Evolutionary conservation across 2,329 filamentous ascomycete species (phyloP).

Genomic region (Myriosclerotinia duriaeana): DNA sequence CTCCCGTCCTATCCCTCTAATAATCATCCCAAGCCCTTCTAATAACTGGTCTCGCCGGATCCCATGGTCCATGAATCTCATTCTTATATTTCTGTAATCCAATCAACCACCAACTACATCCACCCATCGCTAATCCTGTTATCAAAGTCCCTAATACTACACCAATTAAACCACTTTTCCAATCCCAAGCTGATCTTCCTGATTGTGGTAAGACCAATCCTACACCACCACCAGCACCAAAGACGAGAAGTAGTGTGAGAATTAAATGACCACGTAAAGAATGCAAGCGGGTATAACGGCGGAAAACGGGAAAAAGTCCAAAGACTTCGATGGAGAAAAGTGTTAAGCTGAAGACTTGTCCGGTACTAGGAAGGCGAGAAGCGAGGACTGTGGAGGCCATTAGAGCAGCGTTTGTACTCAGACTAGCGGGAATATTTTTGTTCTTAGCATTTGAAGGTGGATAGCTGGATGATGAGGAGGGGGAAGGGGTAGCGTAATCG

Average conservation of each 20-base stretch:
- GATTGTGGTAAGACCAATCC: conserved; percentile 54
- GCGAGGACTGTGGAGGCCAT: conserved; percentile 96
- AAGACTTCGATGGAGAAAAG: conserved; percentile 98
- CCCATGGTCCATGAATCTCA: conserved; percentile 97
- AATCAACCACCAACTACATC: conserved; percentile 97
- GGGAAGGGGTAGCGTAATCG: conserved; percentile 69
- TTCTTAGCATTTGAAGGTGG: conserved; percentile 23
- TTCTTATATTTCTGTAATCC: conserved; percentile 98
- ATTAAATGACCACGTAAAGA: conserved; percentile 78
- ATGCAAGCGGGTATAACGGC: conserved; percentile 79
- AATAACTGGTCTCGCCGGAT: conserved; percentile 86
- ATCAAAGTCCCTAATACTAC: conserved; percentile 73
- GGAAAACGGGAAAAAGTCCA: conserved; percentile 93
- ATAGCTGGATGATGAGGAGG: conserved; percentile 50
- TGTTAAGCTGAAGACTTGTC: conserved; percentile 91
- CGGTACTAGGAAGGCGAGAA: conserved; percentile 82
- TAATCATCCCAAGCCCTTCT: conserved; percentile 43
- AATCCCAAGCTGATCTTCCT: conserved; percentile 51
- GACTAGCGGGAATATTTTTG: conserved; percentile 51
- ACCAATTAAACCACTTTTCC: conserved; percentile 53
- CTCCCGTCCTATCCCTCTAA: neutral
- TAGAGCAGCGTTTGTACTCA: conserved; percentile 92
- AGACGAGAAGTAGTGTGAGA: conserved; percentile 73
- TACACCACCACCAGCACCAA: conserved; percentile 77
- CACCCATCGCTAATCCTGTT: conserved; percentile 78